These are phyloP conservation scores for Cladophialophora psammophila DNA, from an alignment of 2,329 filamentous ascomycete genomes.

Conservation along the genomic window DNA sequence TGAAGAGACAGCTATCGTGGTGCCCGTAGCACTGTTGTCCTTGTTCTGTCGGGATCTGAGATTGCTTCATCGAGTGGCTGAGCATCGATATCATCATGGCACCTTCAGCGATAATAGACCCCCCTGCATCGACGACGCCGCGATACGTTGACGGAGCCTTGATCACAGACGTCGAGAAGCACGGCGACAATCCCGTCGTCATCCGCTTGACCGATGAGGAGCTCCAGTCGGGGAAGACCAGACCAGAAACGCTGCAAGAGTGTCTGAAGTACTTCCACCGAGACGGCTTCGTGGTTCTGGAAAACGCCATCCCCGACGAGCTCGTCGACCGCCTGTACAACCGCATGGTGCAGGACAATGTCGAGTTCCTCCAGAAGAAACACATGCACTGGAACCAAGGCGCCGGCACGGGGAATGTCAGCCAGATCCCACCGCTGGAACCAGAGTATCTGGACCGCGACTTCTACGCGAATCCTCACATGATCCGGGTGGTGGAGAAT, in stretches of 20 bases:
- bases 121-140: background rate
- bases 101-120: slow-evolving; percentile 21
- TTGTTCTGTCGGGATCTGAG: background rate
- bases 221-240: slow-evolving; percentile 26
- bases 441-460: slow-evolving; percentile 47
- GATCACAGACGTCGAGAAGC: slow-evolving; percentile 27
- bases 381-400: slow-evolving; percentile 44
- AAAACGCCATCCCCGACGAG: slow-evolving; percentile 45
- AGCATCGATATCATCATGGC: slow-evolving; percentile 6
- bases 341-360: slow-evolving; percentile 60
- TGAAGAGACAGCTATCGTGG: background rate
- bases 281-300: slow-evolving; percentile 49
- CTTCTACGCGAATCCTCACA: slow-evolving; percentile 49
- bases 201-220: slow-evolving; percentile 29
- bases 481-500: slow-evolving; percentile 42
- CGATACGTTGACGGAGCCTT: slow-evolving; percentile 25
- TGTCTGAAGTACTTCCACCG: slow-evolving; percentile 41
- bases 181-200: slow-evolving; percentile 30
- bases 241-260: slow-evolving; percentile 28
- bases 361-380: slow-evolving; percentile 41
- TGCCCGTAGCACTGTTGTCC: background rate
- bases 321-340: slow-evolving; percentile 57
- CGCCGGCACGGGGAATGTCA: slow-evolving; percentile 48
- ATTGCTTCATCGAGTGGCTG: background rate
- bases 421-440: slow-evolving; percentile 49